Base-by-base conservation (phyloP, 257 asterid genomes). In the Craterostigma plantagineum region DNA sequence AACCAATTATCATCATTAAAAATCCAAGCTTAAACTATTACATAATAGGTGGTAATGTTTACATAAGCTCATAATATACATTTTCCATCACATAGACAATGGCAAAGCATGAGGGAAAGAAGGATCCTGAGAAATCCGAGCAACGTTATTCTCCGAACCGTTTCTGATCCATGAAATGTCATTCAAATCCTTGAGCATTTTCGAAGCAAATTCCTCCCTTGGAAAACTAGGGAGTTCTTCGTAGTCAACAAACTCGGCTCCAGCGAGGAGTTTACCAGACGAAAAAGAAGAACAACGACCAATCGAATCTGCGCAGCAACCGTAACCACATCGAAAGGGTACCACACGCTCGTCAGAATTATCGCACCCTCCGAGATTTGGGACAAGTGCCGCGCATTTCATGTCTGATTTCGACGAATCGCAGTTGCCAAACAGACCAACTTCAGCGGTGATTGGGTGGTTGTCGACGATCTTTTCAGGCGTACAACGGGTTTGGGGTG, bases 241-340 rank as follows among this genome's bases (percentile, higher is more conserved):
- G 17, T 65, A 76, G 0, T 84, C 95, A 23, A 84, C 60, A 42
- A 84, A 79, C 50, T 84, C 92, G 0, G 93, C 79, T 42, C 95
- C 95, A 76, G 79, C 34, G 50, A 84, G 43, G 33, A 93, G 76
- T 45, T 55, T 53, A 16, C 49, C 61, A 34, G 75, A 30, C 49
- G 74, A 45, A 34, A 48, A 43, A 18, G 9, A 18, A n/a, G n/a
- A n/a, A n/a, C n/a, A n/a, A n/a, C n/a, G 30, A 2, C 42, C 7
- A 72, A n/a, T n/a, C n/a, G n/a, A 38, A 38, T 57, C 63, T 17
- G 65, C 39, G 46, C 92, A 84, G 60, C 95, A 84, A 23, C 95
- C 92, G 38, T 79, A 75, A n/a, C 95, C 80, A 48, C 95, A 84
- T 11, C 50, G 65, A 14, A 48, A 57, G 51, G 95, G 95, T 46